These are phyloP conservation scores for Blepharisma japonicum DNA, from an alignment of 73 alveolate genomes.

Conservation along the genomic window DNA sequence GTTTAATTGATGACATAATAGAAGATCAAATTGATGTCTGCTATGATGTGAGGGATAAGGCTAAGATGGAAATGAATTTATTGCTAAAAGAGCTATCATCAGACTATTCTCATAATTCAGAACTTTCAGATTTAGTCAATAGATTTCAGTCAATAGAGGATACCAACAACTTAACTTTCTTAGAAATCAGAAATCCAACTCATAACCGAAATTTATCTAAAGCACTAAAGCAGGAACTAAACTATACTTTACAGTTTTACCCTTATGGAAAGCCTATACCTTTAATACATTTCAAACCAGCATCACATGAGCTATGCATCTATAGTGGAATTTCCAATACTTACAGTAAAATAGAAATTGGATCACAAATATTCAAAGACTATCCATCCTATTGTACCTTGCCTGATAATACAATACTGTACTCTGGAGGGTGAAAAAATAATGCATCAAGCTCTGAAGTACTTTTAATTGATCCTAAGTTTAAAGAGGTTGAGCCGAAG, in stretches of 20 bases:
- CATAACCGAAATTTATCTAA: no score
- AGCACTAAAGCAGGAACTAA: neutral
- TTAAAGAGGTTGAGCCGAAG: neutral
- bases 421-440: constrained; percentile 27
- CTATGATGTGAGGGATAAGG: no score
- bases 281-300: constrained; percentile 3
- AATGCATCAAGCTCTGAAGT: neutral
- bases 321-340: neutral
- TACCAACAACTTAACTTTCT: no score
- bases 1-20: neutral
- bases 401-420: neutral
- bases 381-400: neutral
- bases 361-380: neutral
- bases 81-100: no score
- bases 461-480: neutral
- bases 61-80: no score
- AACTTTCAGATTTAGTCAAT: no score
- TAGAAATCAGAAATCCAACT: no score
- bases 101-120: no score
- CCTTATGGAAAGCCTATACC: constrained; percentile 22
- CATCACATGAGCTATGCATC: neutral
- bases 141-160: no score
- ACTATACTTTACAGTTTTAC: neutral
- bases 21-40: neutral
- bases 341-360: neutral